Evolutionary conservation across 139 green algal genomes (phyloP).

Genomic region (Desmodesmus armatus): DNA sequence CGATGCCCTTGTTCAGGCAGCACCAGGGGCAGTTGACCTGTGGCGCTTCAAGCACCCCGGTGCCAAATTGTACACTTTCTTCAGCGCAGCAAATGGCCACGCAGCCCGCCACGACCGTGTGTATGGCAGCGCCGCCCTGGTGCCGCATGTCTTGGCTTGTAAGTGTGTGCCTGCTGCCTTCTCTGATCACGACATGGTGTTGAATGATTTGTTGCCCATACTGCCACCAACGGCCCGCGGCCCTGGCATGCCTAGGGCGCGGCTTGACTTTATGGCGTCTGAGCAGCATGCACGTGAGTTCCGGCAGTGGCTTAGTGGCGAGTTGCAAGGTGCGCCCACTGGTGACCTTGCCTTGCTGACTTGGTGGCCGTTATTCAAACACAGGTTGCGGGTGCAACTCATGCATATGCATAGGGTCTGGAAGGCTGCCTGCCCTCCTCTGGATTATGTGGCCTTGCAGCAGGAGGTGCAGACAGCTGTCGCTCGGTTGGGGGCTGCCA

Average conservation of each 20-base stretch:
- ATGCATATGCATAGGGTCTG: not conserved
- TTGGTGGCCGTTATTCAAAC: constrained; percentile 4
- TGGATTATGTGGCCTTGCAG: not conserved
- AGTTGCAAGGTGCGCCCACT: not conserved
- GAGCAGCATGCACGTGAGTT: not conserved
- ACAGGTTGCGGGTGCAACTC: not conserved
- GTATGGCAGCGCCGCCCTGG: no score
- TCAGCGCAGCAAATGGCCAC: no score
- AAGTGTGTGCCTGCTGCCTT: no score
- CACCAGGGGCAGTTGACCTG: no score
- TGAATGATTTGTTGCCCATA: not conserved
- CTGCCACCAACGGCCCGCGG: not conserved
- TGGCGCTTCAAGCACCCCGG: no score
- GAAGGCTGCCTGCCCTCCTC: not conserved
- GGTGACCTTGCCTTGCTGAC: not conserved
- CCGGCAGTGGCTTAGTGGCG: not conserved
- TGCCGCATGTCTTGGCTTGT: no score
- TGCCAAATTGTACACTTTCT: no score
- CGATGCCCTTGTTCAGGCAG: no score
- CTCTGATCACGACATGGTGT: not conserved
- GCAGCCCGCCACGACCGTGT: no score
- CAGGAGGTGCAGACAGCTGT: not conserved
- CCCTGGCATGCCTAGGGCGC: not conserved
- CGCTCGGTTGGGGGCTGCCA: not conserved
- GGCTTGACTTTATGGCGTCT: not conserved